phyloP scores from a whole-genome alignment of 1,284 basidiomycete species.

The Cutaneotrichosporon cavernicola region DNA sequence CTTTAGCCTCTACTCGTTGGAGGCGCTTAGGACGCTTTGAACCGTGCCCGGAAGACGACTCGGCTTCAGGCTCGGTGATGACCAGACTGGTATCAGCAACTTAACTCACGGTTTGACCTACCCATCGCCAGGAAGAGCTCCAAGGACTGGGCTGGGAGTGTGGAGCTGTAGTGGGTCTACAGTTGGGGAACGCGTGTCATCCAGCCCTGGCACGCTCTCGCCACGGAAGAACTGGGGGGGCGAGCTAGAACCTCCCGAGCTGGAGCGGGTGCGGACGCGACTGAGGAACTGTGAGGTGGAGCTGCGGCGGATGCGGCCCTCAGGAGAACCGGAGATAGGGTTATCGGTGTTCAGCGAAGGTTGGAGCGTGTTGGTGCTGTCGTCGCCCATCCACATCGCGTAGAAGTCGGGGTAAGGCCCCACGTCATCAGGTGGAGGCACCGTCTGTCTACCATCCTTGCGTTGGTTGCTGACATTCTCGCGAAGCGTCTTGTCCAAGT shows the following conservation, averaged over 20 bases:
- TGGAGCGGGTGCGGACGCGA: not conserved
- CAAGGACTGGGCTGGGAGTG: not conserved
- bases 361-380: not conserved
- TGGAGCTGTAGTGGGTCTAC: not conserved
- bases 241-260: not conserved
- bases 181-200: not conserved
- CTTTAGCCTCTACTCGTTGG: too few species aligned
- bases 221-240: not conserved
- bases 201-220: not conserved
- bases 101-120: too few species aligned
- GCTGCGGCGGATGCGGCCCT: not conserved
- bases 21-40: too few species aligned
- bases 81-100: too few species aligned
- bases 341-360: too few species aligned
- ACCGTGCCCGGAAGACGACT: too few species aligned
- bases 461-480: not conserved
- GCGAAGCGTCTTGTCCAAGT: not conserved
- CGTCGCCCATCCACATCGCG: not conserved
- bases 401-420: conserved; percentile 3
- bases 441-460: not conserved
- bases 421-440: not conserved
- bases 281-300: too few species aligned
- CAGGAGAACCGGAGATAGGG: too few species aligned
- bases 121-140: not conserved
- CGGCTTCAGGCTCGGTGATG: too few species aligned